Percentiles rank a stretch among this genome's conserved stretches.
Evolutionary conservation across 2,329 filamentous ascomycete genomes (phyloP).

Genomic region (Lecanicillium sp.): DNA sequence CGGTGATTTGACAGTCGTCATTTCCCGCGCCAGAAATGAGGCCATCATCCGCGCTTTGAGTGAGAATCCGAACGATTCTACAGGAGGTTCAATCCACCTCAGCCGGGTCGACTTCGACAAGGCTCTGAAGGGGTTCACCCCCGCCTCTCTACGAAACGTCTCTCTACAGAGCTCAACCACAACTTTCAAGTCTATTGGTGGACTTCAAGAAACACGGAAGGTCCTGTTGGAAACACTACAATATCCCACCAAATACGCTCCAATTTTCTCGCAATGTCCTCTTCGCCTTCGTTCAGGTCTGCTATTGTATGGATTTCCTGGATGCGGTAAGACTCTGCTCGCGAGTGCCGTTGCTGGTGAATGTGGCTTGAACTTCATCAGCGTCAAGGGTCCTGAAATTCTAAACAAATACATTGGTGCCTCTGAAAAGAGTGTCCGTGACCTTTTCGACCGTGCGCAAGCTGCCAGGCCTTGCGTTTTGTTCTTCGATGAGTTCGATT

Average conservation of each 20-base stretch:
- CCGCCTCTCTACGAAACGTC: conserved; percentile 89
- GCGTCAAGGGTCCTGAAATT: conserved; percentile 95
- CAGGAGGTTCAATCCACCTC: conserved; percentile 53
- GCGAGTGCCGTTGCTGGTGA: conserved; percentile 96
- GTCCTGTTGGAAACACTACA: conserved; percentile 92
- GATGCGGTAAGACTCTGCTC: conserved; percentile 92
- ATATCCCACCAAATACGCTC: conserved; percentile 96
- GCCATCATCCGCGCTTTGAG: conserved; percentile 79
- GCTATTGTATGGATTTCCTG: conserved; percentile 88
- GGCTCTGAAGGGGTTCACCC: conserved; percentile 87
- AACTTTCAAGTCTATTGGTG: conserved; percentile 88
- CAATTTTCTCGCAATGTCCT: conserved; percentile 94
- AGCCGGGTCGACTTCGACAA: conserved; percentile 71
- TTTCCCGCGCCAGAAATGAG: conserved; percentile 83
- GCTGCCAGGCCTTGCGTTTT: conserved; percentile 89
- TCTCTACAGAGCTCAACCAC: conserved; percentile 89
- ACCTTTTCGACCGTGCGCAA: conserved; percentile 87
- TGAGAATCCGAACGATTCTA: conserved; percentile 40
- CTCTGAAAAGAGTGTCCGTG: conserved; percentile 90
- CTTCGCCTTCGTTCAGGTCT: conserved; percentile 90
- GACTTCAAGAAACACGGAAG: conserved; percentile 76
- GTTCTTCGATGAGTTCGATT: conserved; percentile 99
- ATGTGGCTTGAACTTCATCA: conserved; percentile 97
- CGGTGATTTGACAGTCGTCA: conserved; percentile 79
- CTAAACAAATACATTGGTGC: conserved; percentile 99